Base-by-base conservation (phyloP, 2,329 filamentous ascomycete genomes). In the Ambrosiella cleistominuta region DNA sequence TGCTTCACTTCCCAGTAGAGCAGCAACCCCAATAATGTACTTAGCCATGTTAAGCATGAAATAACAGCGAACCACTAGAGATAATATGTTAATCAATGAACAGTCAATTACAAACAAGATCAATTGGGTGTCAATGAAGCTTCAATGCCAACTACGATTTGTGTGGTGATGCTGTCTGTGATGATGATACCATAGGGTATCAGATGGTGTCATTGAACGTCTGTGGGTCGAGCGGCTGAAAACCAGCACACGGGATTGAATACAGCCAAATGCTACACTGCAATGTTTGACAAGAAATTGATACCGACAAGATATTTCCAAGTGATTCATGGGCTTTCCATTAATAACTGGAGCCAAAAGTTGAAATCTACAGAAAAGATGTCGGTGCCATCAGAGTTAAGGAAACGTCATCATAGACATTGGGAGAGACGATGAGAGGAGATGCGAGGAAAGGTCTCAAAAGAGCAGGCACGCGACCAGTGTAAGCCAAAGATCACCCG, bases 11-110 rank as follows among this genome's bases (percentile, higher is more conserved):
- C 69, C 86, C 86, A 91, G 69, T 79, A 75, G n/a, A 85, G 74
- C 60, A 89, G 72, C 70, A 89, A 77, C 58, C 77, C 80, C 35
- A 88, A 74, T 13, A 90, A 75, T 67, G 81, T 88, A 61, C 75
- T 75, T 11, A 84, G 73, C 82, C 82, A 85, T 63, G 79, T 72
- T 59, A 78, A 65, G 63, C 81, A 78, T 53, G 84, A 82, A 63
- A 89, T 74, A 61, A 88, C 71, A 63, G 86, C 86, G 39, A 89
- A 75, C 60, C 84, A 70, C 84, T 77, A 58, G 15, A 47, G n/a
- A 40, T 9, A 3, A 9, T 7, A 17, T 35, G 19, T 38, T 52
- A 45, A 52, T 47, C 11, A 47, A 57, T 56, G 54, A 56, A 27
- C 27, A 27, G 4, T 27, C 27, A 27, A 27, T 5, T 27, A 3